Evolutionary conservation across 2,329 filamentous ascomycete species (phyloP).

Genomic region (Colletotrichum sp.): DNA sequence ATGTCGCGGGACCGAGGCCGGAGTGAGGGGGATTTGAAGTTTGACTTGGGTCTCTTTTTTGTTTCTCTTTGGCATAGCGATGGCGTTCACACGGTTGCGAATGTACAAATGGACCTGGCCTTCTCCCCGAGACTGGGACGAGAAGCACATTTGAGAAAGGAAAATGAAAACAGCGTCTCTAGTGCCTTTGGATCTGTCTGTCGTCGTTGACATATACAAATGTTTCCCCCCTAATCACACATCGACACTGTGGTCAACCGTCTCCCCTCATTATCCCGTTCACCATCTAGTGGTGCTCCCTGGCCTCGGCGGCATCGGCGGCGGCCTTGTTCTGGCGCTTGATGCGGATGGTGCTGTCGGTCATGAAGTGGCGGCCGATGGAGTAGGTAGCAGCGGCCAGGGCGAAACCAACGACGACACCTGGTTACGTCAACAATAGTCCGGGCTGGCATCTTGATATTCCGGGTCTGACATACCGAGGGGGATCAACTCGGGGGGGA

Average conservation of each 20-base stretch:
- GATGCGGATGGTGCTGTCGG: conserved; percentile 93
- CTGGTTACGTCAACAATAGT: conserved; percentile 46
- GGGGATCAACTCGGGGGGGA: conserved; percentile 93
- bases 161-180: conserved; percentile 19
- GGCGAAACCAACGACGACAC: conserved; percentile 86
- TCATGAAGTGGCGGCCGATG: conserved; percentile 77
- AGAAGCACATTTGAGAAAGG: conserved; percentile 12
- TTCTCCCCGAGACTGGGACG: not conserved
- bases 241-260: conserved; percentile 11
- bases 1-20: conserved; percentile 90
- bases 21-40: conserved; percentile 52
- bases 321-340: conserved; percentile 64
- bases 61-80: conserved; percentile 43
- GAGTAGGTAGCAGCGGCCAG: conserved; percentile 84
- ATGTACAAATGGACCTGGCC: conserved; percentile 9
- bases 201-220: conserved; percentile 24
- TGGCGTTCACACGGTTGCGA: conserved; percentile 41
- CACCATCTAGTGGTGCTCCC: conserved; percentile 40
- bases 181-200: conserved; percentile 20
- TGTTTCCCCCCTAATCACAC: conserved; percentile 20
- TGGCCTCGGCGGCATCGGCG: conserved; percentile 35
- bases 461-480: conserved; percentile 70
- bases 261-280: conserved; percentile 11
- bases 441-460: not conserved
- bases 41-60: conserved; percentile 22